Percentiles rank a stretch among this genome's conserved stretches.
Conservation (phyloP, 768 basidiomycete species). For the Agaricus subrufescens region DNA sequence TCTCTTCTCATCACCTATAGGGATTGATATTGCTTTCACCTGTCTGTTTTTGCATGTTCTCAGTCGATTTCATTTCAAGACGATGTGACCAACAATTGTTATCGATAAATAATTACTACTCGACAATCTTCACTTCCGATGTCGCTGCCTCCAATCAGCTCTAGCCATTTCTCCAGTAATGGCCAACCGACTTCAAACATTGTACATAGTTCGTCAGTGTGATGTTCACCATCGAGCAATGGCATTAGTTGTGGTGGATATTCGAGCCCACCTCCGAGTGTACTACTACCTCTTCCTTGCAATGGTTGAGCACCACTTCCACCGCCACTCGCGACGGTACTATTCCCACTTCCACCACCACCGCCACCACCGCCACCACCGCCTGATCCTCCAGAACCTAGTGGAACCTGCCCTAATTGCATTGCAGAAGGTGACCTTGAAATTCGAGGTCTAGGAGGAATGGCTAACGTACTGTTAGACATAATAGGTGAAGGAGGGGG, state of each 20-base stretch:
- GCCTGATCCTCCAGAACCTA: background rate
- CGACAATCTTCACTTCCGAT: constrained; percentile 67
- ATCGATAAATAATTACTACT: constrained; percentile 78
- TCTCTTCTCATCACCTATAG: constrained; percentile 60
- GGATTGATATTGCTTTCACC: background rate
- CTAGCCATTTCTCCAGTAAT: constrained; percentile 69
- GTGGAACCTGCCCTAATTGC: constrained; percentile 23
- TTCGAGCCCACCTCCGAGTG: background rate
- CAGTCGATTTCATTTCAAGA: background rate
- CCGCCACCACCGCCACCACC: constrained; percentile 7
- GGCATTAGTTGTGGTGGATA: constrained; percentile 54
- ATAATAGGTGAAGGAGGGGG: constrained; percentile 39
- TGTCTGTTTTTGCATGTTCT: background rate
- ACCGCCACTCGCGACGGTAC: background rate
- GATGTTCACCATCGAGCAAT: constrained; percentile 84
- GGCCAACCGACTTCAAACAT: constrained; percentile 83
- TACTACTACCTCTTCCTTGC: background rate
- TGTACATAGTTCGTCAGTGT: constrained; percentile 87
- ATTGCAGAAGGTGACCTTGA: constrained; percentile 58
- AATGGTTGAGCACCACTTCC: constrained; percentile 17
- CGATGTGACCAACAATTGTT: background rate
- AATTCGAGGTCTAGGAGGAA: constrained; percentile 41
- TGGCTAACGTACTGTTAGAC: constrained; percentile 23
- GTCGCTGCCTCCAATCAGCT: constrained; percentile 52
- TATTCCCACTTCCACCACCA: background rate